Evolutionary conservation across 495 filamentous ascomycete genomes (phyloP), one percentile per base, ranked within the genome.

Genomic region (Penicillium paradoxum): DNA sequence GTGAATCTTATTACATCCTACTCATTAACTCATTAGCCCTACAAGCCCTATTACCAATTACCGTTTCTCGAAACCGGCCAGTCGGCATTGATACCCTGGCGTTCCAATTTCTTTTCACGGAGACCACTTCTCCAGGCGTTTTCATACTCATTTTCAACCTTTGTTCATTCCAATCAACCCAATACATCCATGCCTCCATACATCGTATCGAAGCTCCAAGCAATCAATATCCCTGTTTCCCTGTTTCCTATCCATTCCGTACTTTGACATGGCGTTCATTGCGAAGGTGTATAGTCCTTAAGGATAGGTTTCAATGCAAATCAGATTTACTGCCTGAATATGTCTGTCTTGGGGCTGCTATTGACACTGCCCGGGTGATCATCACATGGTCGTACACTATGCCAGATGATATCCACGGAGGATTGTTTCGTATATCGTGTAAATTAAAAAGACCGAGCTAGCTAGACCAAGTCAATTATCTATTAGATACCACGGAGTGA

Each of bases 71-170:
- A 53, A 47, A 10, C 19, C 30, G 15, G 32, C 34, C 29, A 51
- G 27, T 21, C 37, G 47, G 41, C 48, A 37, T 41, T 43, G 51
- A 54, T 51, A 54, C 45, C 56, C 51, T 49, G 52, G 32, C 22
- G 32, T 49, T 33, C 41, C 29, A 27, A 32, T 29, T 44, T 44
- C 25, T 19, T 44, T 44, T 29, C 27, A 30, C 25, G 15, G 8
- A 42, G 21, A 27, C 14, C 14, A 24, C 45, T 45, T 39, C 40
- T 34, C 18, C 46, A 22, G 53, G 57, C 48, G 49, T 59, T 59
- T n/a, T 22, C 27, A 30, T 50, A 10, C 15, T 41, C n/a, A 34
- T 19, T 38, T 27, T 22, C 9, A 30, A 30, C 25, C 14, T 34
- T 25, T 29, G 22, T 10, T 13, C 13, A 1, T 34, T 37, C 25